Conservation (phyloP, 306 rosid genomes). For the Mimosa pudica region DNA sequence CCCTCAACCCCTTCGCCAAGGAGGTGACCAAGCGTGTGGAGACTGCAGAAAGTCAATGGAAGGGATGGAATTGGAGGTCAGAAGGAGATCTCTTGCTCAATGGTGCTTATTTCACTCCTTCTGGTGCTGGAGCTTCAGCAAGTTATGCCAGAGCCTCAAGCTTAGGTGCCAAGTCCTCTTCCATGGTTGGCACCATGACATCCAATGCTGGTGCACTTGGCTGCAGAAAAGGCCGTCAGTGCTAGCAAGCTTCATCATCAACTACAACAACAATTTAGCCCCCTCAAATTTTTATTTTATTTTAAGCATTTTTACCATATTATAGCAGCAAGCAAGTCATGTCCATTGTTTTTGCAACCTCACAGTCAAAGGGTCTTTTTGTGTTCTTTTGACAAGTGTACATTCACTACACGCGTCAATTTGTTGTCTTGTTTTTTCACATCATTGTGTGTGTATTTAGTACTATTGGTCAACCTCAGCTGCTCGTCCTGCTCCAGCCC, state of each 20-base stretch:
- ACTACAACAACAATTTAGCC: not conserved
- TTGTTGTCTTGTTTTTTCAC: conserved; percentile 32
- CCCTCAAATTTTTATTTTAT: conserved; percentile 36
- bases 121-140: conserved; percentile 96
- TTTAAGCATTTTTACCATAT: conserved; percentile 42
- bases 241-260: conserved; percentile 49
- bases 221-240: conserved; percentile 77
- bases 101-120: conserved; percentile 94
- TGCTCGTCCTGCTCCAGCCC: conserved; percentile 95
- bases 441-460: conserved; percentile 47
- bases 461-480: conserved; percentile 73
- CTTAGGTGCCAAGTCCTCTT: conserved; percentile 94
- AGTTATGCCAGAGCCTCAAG: conserved; percentile 98
- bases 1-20: conserved; percentile 79
- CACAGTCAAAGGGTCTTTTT: conserved; percentile 16
- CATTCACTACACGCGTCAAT: conserved; percentile 79
- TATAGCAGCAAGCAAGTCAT: conserved; percentile 40
- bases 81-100: conserved; percentile 85
- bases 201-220: conserved; percentile 74
- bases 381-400: conserved; percentile 75
- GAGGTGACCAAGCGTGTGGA: conserved; percentile 99
- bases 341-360: conserved; percentile 40
- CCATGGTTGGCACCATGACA: conserved; percentile 92
- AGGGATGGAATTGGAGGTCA: conserved; percentile 95
- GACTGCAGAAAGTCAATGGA: conserved; percentile 65